Conservation (phyloP, 805 yeast species). For the Teunomyces atbi region DNA sequence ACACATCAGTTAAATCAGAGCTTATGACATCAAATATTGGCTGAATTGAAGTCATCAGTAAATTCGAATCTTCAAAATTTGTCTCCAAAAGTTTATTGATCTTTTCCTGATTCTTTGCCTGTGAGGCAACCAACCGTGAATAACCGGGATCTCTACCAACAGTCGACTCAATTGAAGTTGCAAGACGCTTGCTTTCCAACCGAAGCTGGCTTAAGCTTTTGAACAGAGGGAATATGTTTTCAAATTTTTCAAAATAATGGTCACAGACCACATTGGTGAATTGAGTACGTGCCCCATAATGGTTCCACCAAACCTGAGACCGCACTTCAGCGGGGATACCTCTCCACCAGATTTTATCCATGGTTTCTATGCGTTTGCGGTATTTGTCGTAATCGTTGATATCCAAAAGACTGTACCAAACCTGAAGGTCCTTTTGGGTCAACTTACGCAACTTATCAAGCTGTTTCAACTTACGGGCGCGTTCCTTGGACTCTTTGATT, state of each 20-base stretch:
- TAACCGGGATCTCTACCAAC: background rate
- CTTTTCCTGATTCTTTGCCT: background rate
- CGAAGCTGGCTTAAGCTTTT: constrained; percentile 1
- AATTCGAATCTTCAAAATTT: background rate
- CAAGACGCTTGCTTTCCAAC: constrained; percentile 3
- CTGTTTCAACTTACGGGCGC: constrained; percentile 25
- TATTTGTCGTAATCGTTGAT: constrained; percentile 8
- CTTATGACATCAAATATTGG: constrained; percentile 10
- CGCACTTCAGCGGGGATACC: constrained; percentile 30
- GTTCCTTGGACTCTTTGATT: constrained; percentile 33
- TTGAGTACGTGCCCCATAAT: constrained; percentile 5
- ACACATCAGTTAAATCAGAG: constrained; percentile 17
- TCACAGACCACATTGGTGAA: constrained; percentile 5
- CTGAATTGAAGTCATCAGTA: constrained; percentile 8
- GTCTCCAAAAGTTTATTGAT: constrained; percentile 4
- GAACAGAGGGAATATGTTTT: constrained; percentile 1
- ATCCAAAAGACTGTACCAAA: constrained; percentile 17
- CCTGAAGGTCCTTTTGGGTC: constrained; percentile 31
- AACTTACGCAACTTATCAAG: constrained; percentile 32
- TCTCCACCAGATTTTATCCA: constrained; percentile 21
- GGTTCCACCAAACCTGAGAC: constrained; percentile 48
- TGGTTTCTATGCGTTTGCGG: constrained; percentile 7
- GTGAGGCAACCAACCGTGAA: background rate
- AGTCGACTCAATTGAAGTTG: background rate
- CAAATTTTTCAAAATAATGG: constrained; percentile 3